Base-by-base conservation (phyloP, 2,329 filamentous ascomycete species). In the Helotiales sp. region DNA sequence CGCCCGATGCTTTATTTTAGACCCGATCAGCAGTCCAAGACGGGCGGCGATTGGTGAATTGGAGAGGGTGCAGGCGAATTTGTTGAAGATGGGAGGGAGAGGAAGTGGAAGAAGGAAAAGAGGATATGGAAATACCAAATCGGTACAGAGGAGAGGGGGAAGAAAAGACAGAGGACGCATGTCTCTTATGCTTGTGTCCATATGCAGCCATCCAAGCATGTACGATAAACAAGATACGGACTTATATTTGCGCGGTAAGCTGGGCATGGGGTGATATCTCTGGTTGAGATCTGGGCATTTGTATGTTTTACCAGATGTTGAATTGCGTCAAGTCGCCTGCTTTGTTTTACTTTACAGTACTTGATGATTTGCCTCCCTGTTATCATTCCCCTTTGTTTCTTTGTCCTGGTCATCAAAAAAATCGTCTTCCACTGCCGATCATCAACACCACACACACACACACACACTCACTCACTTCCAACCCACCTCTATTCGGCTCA, bases 1-100 rank as follows among this genome's bases (percentile, higher is more conserved):
- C 26, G 50, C 30, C 50, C 26, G 30, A 40, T 26, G 40, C 26
- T 58, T 58, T 58, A 58, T 58, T 43, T 58, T 43, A 22, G 54
- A 32, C 32, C n/a, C 17, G 54, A 58, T 58, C 54, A 43, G 54
- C 54, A 58, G 54, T 22, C 13, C 32, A 26, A 26, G 32, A 40
- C 20, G 54, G 28, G 20, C 4, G 22, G 32, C 13, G 32, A 58
- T 58, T 58, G 34, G 34, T 28, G 32, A 58, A 17, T 52, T n/a
- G 50, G 26, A 13, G 3, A 17, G 50, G 50, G n/a, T 15, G 32
- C 28, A 40, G 22, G 32, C 28, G 54, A 28, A 57, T 24, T 32
- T 40, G 52, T 34, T 55, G 52, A 55, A 34, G 52, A 55, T 20
- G 26, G 6, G n/a, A n/a, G n/a, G 26, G 20, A 28, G 11, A 8